Conservation (phyloP, 768 basidiomycete species). For the Megacollybia marginata region DNA sequence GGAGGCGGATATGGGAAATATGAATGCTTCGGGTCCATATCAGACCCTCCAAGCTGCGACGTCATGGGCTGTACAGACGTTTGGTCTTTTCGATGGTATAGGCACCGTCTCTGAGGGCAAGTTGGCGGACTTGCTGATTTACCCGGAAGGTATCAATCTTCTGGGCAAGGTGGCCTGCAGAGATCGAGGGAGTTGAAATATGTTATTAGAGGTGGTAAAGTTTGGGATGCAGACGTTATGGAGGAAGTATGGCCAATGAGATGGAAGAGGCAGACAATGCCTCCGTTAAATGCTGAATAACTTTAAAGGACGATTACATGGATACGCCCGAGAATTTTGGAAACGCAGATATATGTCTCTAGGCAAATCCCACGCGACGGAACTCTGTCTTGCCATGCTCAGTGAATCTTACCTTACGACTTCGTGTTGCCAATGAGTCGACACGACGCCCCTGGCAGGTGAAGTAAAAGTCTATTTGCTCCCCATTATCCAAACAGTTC, state of each 20-base stretch:
- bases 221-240: constrained; percentile 65
- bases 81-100: constrained; percentile 54
- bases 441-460: too few relatives aligned
- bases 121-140: constrained; percentile 66
- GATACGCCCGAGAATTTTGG: too few relatives aligned
- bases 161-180: constrained; percentile 40
- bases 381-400: too few relatives aligned
- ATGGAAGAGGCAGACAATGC: constrained; percentile 44
- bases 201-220: constrained; percentile 60
- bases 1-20: constrained; percentile 35
- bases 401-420: too few relatives aligned
- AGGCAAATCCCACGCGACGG: too few relatives aligned
- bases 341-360: too few relatives aligned
- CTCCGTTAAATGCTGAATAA: constrained; percentile 41
- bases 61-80: constrained; percentile 52
- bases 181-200: constrained; percentile 41
- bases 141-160: constrained; percentile 53
- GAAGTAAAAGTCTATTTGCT: too few relatives aligned
- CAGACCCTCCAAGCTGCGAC: constrained; percentile 71
- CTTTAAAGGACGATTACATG: too few relatives aligned
- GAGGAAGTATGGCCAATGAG: constrained; percentile 66
- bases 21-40: constrained; percentile 43
- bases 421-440: too few relatives aligned
- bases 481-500: too few relatives aligned
- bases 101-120: constrained; percentile 61